Percentiles rank a stretch among this genome's conserved stretches.
Evolutionary conservation across 169 alveolate genomes (phyloP).

Genomic region (Gregarina niphandrodes): DNA sequence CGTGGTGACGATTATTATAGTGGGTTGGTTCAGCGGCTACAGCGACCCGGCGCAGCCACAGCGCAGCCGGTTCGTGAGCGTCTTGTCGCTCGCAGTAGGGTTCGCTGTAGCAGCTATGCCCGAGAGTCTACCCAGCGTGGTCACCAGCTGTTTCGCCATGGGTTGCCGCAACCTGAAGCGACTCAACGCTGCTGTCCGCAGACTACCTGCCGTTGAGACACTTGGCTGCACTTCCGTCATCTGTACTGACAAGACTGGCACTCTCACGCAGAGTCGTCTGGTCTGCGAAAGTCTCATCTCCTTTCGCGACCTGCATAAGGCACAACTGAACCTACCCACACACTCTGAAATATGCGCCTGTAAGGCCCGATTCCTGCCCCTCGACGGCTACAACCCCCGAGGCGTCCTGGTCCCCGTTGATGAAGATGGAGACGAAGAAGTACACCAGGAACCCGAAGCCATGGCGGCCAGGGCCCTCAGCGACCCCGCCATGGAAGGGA

Average conservation of each 20-base stretch:
- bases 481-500: too few species aligned
- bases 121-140: constrained; percentile 96
- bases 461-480: too few species aligned
- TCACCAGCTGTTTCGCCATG: constrained; percentile 71
- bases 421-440: too few species aligned
- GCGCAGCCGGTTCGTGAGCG: constrained; percentile 39
- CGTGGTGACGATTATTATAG: constrained; percentile 21
- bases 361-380: too few species aligned
- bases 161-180: constrained; percentile 65
- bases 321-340: too few species aligned
- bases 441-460: too few species aligned
- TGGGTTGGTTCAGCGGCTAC: constrained; percentile 41
- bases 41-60: constrained; percentile 57
- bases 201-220: constrained; percentile 84
- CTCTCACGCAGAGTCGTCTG: constrained; percentile 81
- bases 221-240: constrained; percentile 86
- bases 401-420: too few species aligned
- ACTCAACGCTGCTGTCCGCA: constrained; percentile 55
- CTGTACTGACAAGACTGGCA: constrained; percentile 93
- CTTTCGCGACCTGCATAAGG: constrained; percentile 41
- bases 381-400: too few species aligned
- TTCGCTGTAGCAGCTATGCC: constrained; percentile 72
- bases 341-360: too few species aligned
- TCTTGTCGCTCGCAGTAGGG: constrained; percentile 77
- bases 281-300: constrained; percentile 50